Base-by-base conservation (phyloP, 495 filamentous ascomycete species). In the Aspergillus ostianus region DNA sequence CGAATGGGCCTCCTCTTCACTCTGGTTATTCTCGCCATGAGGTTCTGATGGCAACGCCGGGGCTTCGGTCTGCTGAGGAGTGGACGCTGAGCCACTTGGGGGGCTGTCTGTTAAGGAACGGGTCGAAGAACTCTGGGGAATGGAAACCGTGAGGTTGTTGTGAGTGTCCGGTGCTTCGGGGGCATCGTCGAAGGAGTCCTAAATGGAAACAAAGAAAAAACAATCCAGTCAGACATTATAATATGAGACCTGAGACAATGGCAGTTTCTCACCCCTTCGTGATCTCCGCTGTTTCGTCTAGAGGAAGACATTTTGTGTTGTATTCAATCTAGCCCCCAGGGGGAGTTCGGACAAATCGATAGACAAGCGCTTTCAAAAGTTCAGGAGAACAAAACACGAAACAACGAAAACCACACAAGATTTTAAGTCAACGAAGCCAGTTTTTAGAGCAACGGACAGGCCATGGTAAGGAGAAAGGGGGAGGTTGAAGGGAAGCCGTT, bases 171-270 rank as follows among this genome's bases (percentile, higher is more conserved):
- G 59, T 30, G 67, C 79, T 73, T 91, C 89, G 63, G 84, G 76
- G 58, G 88, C 88, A 76, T 93, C 89, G 68, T 91, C 88, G 57
- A 91, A 92, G 20, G 85, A 85, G 59, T 92, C 90, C 89, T 91
- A 41, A 10, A 26, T 26, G 23, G 23, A 26, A 41, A 41, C 15
- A 41, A 15, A 41, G n/a, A 41, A 15, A 13, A 41, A 41, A 41
- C 27, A 44, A 58, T 49, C 57, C 57, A 58, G 23, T 63, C 44
- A 58, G 52, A 9, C 45, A 23, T 17, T 8, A 17, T 6, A 23
- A 13, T 44, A 8, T 4, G 23, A 57, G 27, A 48, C 47, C 49
- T 51, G 41, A 47, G 36, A 45, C 32, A 69, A 15, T 27, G 26
- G 32, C 13, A n/a, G 8, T 45, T 26, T 19, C 78, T 68, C 69